Conservation (phyloP, 441 rosid species). For the Mallotus japonicus region DNA sequence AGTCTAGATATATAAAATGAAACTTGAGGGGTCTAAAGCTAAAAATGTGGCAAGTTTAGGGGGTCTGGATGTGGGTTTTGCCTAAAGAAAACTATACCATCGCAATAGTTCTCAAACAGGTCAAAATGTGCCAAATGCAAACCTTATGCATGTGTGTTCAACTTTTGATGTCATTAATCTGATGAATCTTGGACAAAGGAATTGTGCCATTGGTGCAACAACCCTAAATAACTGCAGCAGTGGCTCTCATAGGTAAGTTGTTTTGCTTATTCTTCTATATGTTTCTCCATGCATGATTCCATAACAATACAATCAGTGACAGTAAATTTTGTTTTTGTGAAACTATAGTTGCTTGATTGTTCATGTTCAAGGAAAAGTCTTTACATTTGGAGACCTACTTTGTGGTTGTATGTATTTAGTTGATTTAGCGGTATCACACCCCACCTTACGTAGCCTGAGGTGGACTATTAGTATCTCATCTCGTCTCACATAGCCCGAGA, state of each 20-base stretch:
- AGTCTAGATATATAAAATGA: too few relatives aligned
- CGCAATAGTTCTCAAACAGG: slow-evolving; percentile 83
- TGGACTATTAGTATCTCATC: too few relatives aligned
- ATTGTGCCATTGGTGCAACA: slow-evolving; percentile 83
- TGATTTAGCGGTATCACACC: slow-evolving; percentile 74
- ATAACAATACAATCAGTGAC: not conserved
- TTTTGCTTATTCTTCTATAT: not conserved
- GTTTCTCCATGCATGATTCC: slow-evolving; percentile 17
- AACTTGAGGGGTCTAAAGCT: too few relatives aligned
- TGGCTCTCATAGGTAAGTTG: slow-evolving; percentile 78
- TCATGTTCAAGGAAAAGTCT: slow-evolving; percentile 80
- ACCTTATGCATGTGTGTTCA: slow-evolving; percentile 70
- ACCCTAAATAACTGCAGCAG: slow-evolving; percentile 91
- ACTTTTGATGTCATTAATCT: slow-evolving; percentile 72
- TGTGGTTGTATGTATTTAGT: slow-evolving; percentile 91
- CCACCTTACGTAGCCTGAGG: too few relatives aligned
- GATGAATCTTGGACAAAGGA: slow-evolving; percentile 79
- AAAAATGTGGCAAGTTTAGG: too few relatives aligned
- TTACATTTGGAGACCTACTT: slow-evolving; percentile 62
- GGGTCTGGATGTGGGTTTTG: too few relatives aligned
- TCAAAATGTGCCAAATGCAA: slow-evolving; percentile 83
- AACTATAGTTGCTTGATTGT: slow-evolving; percentile 80
- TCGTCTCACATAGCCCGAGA: too few relatives aligned
- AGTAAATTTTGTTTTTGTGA: slow-evolving; percentile 15
- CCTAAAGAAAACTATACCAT: too few relatives aligned